phyloP scores from a whole-genome alignment of 2,329 filamentous ascomycete species.

The Aspergillus intermedius region DNA sequence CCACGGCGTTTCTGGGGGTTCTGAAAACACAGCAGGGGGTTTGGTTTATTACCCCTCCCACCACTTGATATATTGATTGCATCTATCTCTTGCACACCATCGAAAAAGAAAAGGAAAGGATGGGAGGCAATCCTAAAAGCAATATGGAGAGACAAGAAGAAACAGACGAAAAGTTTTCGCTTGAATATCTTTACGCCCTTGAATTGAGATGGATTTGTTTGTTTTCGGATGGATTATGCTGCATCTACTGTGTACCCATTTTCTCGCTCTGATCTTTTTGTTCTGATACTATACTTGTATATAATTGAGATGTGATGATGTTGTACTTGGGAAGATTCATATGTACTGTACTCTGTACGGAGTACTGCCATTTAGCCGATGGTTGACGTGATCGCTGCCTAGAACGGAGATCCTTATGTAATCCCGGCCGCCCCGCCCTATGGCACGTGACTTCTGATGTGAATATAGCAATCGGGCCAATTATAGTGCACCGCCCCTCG shows the following conservation, averaged over 20 bases:
- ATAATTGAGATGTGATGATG: constrained; percentile 1
- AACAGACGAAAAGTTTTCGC: background rate
- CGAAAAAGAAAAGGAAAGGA: background rate
- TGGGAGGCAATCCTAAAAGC: background rate
- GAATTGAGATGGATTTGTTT: background rate
- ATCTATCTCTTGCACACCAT: background rate
- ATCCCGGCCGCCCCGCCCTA: background rate
- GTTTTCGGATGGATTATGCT: too few relatives aligned
- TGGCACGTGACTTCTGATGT: constrained; percentile 1
- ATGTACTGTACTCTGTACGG: too few relatives aligned
- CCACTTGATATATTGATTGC: background rate
- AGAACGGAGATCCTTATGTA: background rate
- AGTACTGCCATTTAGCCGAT: background rate
- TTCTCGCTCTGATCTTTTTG: background rate
- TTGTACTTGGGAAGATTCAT: too few relatives aligned
- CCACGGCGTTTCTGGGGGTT: constrained; percentile 36
- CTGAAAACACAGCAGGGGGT: constrained; percentile 23
- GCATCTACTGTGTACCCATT: background rate
- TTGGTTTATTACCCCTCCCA: background rate
- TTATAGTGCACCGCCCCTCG: background rate
- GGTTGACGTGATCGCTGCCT: background rate
- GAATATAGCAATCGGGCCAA: background rate
- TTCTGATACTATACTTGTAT: constrained; percentile 3
- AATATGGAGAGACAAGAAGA: background rate
- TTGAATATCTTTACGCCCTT: background rate